These are phyloP conservation scores for Ochromonas danica DNA, from an alignment of 108 stramenopile species.

Conservation along the genomic window DNA sequence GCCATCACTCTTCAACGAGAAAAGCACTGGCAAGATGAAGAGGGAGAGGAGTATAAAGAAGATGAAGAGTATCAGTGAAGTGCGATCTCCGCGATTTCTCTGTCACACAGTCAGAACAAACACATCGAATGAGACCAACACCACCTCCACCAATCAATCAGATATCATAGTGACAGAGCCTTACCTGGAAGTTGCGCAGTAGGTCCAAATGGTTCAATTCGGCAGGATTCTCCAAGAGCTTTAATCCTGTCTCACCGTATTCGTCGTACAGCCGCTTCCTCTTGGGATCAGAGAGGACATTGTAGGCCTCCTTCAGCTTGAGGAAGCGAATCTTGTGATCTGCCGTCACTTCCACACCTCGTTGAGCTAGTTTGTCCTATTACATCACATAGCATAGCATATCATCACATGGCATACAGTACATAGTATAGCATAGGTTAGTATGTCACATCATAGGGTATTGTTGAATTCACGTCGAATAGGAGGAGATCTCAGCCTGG, in stretches of 20 bases:
- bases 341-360: slow-evolving; percentile 4
- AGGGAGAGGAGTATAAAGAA: not conserved
- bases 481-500: too few relatives aligned
- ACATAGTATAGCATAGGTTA: too few relatives aligned
- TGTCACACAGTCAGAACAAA: too few relatives aligned
- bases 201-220: slow-evolving; percentile 29
- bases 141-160: too few relatives aligned
- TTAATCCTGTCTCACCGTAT: slow-evolving; percentile 2
- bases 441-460: too few relatives aligned
- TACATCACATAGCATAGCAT: too few relatives aligned
- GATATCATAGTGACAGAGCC: too few relatives aligned
- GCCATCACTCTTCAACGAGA: slow-evolving; percentile 21
- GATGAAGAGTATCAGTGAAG: not conserved
- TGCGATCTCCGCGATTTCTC: slow-evolving; percentile 4
- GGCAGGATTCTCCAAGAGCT: not conserved
- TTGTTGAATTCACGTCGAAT: too few relatives aligned
- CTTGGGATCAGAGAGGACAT: slow-evolving; percentile 27
- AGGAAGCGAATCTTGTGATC: not conserved
- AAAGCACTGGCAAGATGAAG: slow-evolving; percentile 29
- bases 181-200: slow-evolving; percentile 26
- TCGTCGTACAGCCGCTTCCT: slow-evolving; percentile 7
- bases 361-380: slow-evolving; percentile 26
- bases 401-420: too few relatives aligned
- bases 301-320: slow-evolving; percentile 33
- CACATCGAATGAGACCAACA: too few relatives aligned